A percentile compares a stretch with the other conserved stretches of the same genome.
phyloP scores from a whole-genome alignment of 306 rosid genomes.

The Sophora flavescens region DNA sequence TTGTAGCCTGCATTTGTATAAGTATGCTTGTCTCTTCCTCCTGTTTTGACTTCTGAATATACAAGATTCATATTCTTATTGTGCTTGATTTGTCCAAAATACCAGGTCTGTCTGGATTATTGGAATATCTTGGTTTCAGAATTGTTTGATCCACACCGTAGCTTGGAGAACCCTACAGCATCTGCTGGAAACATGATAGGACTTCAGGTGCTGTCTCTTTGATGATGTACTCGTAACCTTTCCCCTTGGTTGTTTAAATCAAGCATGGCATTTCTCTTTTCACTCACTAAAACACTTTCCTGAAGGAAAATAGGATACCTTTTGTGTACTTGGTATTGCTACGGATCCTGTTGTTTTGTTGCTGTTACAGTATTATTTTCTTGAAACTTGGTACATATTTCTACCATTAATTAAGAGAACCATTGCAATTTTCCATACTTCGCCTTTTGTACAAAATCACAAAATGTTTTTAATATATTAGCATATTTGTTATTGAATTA shows the following conservation, averaged over 20 bases:
- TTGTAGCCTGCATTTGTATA: neutral
- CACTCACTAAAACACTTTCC: neutral
- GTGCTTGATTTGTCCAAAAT: conserved; percentile 31
- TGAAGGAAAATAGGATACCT: neutral
- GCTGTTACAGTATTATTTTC: neutral
- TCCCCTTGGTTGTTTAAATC: conserved; percentile 18
- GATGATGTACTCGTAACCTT: conserved; percentile 40
- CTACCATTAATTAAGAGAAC: neutral
- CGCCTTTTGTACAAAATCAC: neutral
- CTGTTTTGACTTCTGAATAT: conserved; percentile 9
- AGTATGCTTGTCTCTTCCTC: neutral
- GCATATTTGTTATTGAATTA: neutral
- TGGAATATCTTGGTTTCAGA: conserved; percentile 94
- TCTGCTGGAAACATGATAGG: conserved; percentile 58
- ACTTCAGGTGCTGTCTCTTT: conserved; percentile 64
- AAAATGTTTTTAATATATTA: neutral
- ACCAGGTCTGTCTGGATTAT: conserved; percentile 83
- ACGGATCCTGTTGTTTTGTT: neutral
- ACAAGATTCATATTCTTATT: neutral
- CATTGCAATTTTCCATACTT: neutral
- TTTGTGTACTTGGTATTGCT: conserved; percentile 3
- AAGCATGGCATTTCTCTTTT: neutral
- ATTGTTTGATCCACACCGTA: conserved; percentile 59
- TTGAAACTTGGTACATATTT: neutral
- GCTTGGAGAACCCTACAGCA: conserved; percentile 55